A percentile compares a stretch with the other conserved stretches of the same genome.
These are phyloP conservation scores for Corymbia calophylla DNA, from an alignment of 441 rosid genomes.

Conservation along the genomic window DNA sequence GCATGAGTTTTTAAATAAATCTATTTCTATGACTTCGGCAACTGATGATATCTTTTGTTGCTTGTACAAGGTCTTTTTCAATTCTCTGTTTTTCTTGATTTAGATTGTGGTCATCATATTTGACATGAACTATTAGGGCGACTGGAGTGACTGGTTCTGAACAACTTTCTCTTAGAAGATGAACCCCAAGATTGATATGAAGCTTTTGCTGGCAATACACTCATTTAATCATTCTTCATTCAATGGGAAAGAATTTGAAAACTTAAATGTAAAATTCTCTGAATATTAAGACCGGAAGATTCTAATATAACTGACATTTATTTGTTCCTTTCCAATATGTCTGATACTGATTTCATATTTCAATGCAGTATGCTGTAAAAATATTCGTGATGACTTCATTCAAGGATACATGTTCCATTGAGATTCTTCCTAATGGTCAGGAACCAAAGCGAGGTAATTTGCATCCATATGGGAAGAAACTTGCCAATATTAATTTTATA, in stretches of 20 bases:
- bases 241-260: neutral
- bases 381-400: slow-evolving; percentile 38
- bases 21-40: neutral
- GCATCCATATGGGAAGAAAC: neutral
- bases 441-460: slow-evolving; percentile 24
- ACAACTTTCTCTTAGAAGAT: neutral
- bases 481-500: neutral
- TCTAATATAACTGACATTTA: neutral
- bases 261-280: neutral
- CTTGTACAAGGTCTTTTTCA: neutral
- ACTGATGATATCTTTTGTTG: neutral
- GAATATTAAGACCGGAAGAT: neutral
- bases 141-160: neutral
- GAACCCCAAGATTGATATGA: neutral
- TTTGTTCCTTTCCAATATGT: neutral
- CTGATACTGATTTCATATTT: neutral
- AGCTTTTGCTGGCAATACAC: neutral
- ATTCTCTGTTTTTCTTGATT: neutral
- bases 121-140: neutral
- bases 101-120: neutral
- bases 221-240: neutral
- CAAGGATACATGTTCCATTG: slow-evolving; percentile 38
- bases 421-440: slow-evolving; percentile 28
- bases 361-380: slow-evolving; percentile 22
- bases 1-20: neutral